Conservation (phyloP, 2,329 filamentous ascomycete species). For the Xylaria multiplex region DNA sequence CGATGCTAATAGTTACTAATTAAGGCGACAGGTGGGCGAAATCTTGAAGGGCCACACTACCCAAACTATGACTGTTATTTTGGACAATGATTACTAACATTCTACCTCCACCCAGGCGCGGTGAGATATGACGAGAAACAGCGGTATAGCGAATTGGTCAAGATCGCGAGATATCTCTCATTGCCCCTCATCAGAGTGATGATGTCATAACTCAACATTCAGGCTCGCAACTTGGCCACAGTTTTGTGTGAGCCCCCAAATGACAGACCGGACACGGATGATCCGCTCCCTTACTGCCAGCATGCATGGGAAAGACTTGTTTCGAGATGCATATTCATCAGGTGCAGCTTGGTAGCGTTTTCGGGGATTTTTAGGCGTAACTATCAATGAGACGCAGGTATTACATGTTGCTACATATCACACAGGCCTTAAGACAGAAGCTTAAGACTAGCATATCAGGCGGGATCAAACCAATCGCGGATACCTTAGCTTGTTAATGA, state of each 20-base stretch:
- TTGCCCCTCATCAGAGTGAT: constrained; percentile 6
- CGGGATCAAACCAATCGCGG: constrained; percentile 17
- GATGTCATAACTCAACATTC: constrained; percentile 17
- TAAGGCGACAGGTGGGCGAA: neutral
- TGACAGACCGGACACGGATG: constrained; percentile 7
- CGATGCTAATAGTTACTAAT: constrained; percentile 4
- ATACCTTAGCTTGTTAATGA: neutral
- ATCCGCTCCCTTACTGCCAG: constrained; percentile 9
- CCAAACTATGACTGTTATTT: neutral
- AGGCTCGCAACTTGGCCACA: neutral
- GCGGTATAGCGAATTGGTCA: constrained; percentile 3
- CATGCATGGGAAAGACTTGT: neutral
- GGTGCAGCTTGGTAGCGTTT: neutral
- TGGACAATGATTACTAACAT: constrained; percentile 20
- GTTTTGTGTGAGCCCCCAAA: neutral
- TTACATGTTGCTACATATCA: neutral
- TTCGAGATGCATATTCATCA: neutral
- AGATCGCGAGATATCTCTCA: neutral
- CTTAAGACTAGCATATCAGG: constrained; percentile 14
- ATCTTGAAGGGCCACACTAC: neutral
- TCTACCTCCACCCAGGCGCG: neutral
- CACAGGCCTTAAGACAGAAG: constrained; percentile 13
- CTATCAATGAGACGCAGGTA: too few species aligned
- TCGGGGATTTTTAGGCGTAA: neutral
- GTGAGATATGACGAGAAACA: constrained; percentile 2